Conservation (phyloP, 441 rosid genomes). For the Mallotus japonicus region DNA sequence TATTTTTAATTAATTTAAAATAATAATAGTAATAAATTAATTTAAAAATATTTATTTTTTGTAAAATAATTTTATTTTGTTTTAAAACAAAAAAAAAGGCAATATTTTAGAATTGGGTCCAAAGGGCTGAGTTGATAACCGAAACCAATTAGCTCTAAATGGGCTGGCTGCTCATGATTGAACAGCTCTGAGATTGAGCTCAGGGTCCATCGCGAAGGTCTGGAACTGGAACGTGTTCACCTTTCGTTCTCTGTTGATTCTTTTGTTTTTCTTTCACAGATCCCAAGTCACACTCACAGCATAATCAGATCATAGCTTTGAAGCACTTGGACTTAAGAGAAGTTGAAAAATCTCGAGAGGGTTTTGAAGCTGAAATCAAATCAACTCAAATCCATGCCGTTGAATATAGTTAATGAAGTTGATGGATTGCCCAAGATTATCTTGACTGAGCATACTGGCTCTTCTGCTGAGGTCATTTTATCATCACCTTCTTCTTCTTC, state of each 20-base stretch:
- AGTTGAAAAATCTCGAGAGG: background rate
- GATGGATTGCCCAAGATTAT: background rate
- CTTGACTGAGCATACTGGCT: background rate
- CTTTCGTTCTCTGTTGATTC: background rate
- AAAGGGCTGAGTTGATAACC: too few relatives aligned
- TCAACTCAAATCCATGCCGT: background rate
- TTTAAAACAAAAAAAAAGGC: too few relatives aligned
- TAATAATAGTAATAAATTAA: too few relatives aligned
- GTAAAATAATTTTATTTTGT: too few relatives aligned
- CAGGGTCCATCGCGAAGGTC: background rate
- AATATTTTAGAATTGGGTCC: too few relatives aligned
- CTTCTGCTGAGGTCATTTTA: background rate
- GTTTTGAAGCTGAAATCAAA: background rate
- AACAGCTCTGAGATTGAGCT: background rate
- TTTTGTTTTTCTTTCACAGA: too few relatives aligned
- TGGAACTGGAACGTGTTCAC: background rate
- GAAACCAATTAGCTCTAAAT: too few relatives aligned
- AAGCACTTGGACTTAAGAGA: background rate
- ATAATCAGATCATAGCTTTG: background rate
- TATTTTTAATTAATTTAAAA: too few relatives aligned
- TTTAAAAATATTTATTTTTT: too few relatives aligned
- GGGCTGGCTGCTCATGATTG: too few relatives aligned
- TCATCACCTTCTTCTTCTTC: background rate
- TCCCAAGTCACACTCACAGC: background rate
- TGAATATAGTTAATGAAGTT: background rate